Percentiles rank a stretch among this genome's conserved stretches.
phyloP scores from a whole-genome alignment of 768 basidiomycete species.

The Vararia minispora region DNA sequence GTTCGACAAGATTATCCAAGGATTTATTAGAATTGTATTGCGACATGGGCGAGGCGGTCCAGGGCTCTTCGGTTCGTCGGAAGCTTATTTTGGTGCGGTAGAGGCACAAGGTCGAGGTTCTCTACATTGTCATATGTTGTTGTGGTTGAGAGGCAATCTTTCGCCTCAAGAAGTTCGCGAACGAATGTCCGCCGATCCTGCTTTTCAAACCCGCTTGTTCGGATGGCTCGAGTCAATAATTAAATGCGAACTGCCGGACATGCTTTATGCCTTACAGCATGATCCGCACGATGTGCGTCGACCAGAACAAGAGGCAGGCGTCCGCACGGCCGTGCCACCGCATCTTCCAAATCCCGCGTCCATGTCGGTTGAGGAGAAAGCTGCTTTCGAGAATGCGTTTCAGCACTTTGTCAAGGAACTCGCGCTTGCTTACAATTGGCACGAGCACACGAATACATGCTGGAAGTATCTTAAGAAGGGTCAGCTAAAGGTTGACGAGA shows the following conservation, averaged over 20 bases:
- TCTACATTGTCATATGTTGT: slow-evolving; percentile 29
- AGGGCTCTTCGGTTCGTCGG: slow-evolving; percentile 24
- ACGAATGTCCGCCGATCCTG: slow-evolving; percentile 3
- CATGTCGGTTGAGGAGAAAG: too few relatives aligned
- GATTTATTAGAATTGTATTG: slow-evolving; percentile 21
- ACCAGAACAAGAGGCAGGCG: too few relatives aligned
- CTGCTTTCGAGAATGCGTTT: too few relatives aligned
- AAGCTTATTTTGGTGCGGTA: slow-evolving; percentile 28
- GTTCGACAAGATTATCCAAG: slow-evolving; percentile 29
- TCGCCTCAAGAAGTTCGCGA: not conserved
- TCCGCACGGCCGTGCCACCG: too few relatives aligned
- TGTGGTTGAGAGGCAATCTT: slow-evolving; percentile 24
- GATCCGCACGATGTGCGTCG: not conserved
- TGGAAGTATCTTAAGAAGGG: slow-evolving; percentile 25
- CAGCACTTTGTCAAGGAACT: slow-evolving; percentile 13
- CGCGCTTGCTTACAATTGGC: slow-evolving; percentile 20
- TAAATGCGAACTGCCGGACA: slow-evolving; percentile 16
- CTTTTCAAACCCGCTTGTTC: slow-evolving; percentile 15
- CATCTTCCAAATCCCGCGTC: too few relatives aligned
- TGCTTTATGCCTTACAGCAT: not conserved
- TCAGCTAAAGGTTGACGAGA: slow-evolving; percentile 15
- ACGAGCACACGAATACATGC: slow-evolving; percentile 25
- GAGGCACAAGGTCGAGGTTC: slow-evolving; percentile 29
- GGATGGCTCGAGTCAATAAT: slow-evolving; percentile 20
- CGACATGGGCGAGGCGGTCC: slow-evolving; percentile 6